A percentile compares a stretch with the other conserved stretches of the same genome.
Conservation (phyloP, 2,329 filamentous ascomycete species). For the Fusarium luffae region DNA sequence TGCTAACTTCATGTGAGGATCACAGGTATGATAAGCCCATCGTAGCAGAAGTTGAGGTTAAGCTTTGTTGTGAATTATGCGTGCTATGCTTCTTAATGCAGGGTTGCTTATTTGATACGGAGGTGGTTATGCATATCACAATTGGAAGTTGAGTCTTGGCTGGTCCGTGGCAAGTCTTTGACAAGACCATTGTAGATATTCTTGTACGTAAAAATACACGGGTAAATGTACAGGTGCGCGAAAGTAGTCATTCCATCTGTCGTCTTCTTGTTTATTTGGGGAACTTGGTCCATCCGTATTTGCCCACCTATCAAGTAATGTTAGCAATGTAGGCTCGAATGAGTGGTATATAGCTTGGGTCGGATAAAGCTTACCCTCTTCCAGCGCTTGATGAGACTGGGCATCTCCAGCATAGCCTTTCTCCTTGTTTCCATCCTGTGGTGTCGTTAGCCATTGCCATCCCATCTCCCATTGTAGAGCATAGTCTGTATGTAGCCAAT, state of each 20-base stretch:
- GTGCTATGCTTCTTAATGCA: background rate
- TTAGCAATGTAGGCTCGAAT: conserved; percentile 49
- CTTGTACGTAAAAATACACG: conserved; percentile 50
- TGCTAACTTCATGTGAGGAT: background rate
- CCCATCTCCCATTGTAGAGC: background rate
- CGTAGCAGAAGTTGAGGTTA: background rate
- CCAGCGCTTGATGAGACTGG: conserved; percentile 90
- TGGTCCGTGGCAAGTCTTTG: conserved; percentile 10
- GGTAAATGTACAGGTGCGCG: conserved; percentile 47
- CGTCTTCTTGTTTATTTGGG: conserved; percentile 59
- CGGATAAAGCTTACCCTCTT: conserved; percentile 73
- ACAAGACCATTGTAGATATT: conserved; percentile 32
- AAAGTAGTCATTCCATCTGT: conserved; percentile 35
- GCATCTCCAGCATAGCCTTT: conserved; percentile 95
- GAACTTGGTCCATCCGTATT: conserved; percentile 67
- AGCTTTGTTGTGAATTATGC: background rate
- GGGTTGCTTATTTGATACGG: background rate
- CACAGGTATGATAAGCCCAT: background rate
- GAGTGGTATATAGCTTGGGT: background rate
- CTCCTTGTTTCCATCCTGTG: conserved; percentile 84
- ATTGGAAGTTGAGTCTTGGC: background rate
- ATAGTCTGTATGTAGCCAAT: background rate
- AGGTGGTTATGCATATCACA: conserved; percentile 1
- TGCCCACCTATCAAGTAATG: conserved; percentile 59
- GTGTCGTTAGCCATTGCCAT: conserved; percentile 29